phyloP scores from a whole-genome alignment of 176 grass and related monocot species.

The Juncus inflexus region DNA sequence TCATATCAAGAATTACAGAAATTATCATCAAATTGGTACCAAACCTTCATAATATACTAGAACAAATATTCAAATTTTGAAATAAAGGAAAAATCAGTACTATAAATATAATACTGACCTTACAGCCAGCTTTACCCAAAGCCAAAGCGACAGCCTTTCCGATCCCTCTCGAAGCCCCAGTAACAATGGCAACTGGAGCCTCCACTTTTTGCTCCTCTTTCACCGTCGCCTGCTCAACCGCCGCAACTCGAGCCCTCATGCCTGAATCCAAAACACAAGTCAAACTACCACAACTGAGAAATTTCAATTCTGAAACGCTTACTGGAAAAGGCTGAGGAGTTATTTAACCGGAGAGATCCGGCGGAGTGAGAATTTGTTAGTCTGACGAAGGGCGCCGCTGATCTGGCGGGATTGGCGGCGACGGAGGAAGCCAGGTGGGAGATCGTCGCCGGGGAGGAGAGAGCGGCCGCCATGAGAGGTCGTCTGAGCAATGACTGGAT shows the following conservation, averaged over 20 bases:
- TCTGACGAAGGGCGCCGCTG: not conserved
- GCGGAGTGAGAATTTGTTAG: not conserved
- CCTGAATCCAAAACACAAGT: constrained; percentile 42
- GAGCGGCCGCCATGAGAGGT: constrained; percentile 32
- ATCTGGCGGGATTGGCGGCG: constrained; percentile 10
- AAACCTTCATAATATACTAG: constrained; percentile 1
- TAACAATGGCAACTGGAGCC: constrained; percentile 81
- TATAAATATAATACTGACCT: constrained; percentile 38
- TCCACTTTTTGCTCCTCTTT: constrained; percentile 48
- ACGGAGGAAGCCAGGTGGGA: not conserved
- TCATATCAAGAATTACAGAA: not conserved
- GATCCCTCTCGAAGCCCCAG: constrained; percentile 94
- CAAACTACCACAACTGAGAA: not conserved
- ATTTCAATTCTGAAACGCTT: not conserved
- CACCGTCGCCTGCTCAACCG: constrained; percentile 42
- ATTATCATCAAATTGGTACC: not conserved
- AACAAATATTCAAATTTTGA: not conserved
- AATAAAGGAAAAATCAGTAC: constrained; percentile 4
- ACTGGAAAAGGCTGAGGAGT: constrained; percentile 18
- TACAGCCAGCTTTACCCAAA: constrained; percentile 87
- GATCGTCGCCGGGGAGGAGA: constrained; percentile 14
- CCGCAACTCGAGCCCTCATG: constrained; percentile 57
- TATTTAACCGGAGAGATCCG: not conserved
- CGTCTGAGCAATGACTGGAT: constrained; percentile 22
- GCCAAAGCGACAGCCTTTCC: constrained; percentile 71